phyloP scores from a whole-genome alignment of 345 rosid species.

The Melastoma malabathricum region DNA sequence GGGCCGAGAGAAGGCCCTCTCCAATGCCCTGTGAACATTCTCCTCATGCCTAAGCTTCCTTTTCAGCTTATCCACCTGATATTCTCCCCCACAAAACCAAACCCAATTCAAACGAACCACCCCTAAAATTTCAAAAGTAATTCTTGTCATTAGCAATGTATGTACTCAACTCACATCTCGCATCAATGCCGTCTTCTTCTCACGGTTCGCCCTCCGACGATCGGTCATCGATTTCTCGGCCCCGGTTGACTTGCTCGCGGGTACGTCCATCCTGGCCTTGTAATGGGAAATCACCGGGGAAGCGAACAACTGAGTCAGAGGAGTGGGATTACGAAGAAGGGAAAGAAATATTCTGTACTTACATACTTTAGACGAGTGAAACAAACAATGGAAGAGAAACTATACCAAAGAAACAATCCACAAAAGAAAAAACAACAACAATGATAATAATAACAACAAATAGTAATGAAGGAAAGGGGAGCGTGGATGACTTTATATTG shows the following conservation, averaged over 20 bases:
- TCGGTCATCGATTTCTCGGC: slow-evolving; percentile 33
- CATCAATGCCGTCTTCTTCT: slow-evolving; percentile 59
- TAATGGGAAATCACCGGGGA: not conserved
- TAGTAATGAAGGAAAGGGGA: too few species aligned
- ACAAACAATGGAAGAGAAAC: too few species aligned
- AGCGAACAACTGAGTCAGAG: too few species aligned
- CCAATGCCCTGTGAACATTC: slow-evolving; percentile 93
- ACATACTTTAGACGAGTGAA: too few species aligned
- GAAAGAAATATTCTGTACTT: too few species aligned
- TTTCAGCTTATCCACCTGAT: slow-evolving; percentile 86
- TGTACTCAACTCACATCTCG: slow-evolving; percentile 44
- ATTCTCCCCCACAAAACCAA: slow-evolving; percentile 7
- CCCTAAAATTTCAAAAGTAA: not conserved
- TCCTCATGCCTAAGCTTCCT: slow-evolving; percentile 90
- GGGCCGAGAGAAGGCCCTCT: slow-evolving; percentile 90
- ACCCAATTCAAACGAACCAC: not conserved
- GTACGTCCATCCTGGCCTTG: slow-evolving; percentile 47
- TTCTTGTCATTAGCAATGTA: too few species aligned
- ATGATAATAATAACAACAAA: too few species aligned
- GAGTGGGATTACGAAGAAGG: too few species aligned
- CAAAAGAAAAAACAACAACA: too few species aligned
- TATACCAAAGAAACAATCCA: too few species aligned
- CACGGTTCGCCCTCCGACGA: slow-evolving; percentile 54
- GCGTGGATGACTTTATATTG: too few species aligned
- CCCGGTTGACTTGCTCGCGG: slow-evolving; percentile 22